Evolutionary conservation across 352 stramenopile species (phyloP).

Genomic region (Phytopythium boreale): DNA sequence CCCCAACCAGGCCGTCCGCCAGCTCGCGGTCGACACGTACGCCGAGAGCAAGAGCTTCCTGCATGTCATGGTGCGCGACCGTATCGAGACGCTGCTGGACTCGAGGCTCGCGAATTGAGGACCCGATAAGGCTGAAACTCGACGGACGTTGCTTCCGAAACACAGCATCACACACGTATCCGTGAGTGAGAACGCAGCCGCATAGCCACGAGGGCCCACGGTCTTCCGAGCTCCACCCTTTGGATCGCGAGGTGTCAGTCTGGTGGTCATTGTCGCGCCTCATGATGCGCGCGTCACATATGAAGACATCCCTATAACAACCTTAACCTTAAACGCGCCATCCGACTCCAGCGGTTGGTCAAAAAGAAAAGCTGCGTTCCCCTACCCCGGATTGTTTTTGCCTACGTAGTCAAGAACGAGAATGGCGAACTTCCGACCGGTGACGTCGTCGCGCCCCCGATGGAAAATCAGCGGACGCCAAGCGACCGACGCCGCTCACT

Average conservation of each 20-base stretch:
- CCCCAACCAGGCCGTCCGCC: slow-evolving; percentile 27
- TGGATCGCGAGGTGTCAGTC: neutral
- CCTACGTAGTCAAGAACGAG: slow-evolving; percentile 2
- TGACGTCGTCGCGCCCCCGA: neutral
- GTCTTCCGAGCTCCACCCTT: too few relatives aligned
- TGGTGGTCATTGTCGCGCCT: neutral
- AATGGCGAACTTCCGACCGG: neutral
- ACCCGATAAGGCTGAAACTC: too few relatives aligned
- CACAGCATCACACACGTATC: neutral
- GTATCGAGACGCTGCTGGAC: slow-evolving; percentile 51
- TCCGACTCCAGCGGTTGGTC: neutral
- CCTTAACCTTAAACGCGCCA: neutral
- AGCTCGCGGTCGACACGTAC: slow-evolving; percentile 49
- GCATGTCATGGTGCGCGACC: slow-evolving; percentile 79
- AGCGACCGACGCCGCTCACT: neutral
- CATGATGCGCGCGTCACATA: slow-evolving; percentile 2
- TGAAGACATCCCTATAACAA: neutral
- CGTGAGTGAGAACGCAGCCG: neutral
- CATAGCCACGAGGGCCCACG: neutral
- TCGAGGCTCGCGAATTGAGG: neutral
- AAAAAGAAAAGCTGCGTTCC: neutral
- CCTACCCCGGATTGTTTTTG: neutral
- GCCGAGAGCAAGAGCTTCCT: slow-evolving; percentile 35
- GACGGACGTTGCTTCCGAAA: neutral
- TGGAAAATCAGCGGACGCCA: neutral